Conservation (phyloP, 2,329 filamentous ascomycete genomes). For the Tolypocladium tropicale region DNA sequence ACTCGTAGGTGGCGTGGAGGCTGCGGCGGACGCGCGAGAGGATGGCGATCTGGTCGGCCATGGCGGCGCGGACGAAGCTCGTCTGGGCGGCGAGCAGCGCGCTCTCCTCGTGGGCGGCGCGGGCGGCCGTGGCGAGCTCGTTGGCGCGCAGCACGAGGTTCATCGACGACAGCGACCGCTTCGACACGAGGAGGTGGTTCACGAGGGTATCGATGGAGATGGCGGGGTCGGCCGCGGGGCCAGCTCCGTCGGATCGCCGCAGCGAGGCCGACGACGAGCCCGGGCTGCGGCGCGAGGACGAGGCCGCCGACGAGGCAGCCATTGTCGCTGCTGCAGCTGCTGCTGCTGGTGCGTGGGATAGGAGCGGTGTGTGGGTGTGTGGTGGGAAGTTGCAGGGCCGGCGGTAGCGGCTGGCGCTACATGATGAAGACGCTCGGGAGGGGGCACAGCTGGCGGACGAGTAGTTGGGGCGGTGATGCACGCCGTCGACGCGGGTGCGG, state of each 20-base stretch:
- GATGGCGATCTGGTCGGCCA: constrained; percentile 44
- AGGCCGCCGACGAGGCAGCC: constrained; percentile 22
- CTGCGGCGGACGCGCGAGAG: constrained; percentile 39
- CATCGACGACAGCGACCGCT: constrained; percentile 78
- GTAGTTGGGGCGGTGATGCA: neutral
- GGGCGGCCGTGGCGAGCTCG: constrained; percentile 70
- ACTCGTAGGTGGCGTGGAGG: constrained; percentile 45
- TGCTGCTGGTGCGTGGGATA: neutral
- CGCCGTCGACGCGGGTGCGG: neutral
- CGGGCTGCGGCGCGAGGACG: constrained; percentile 24
- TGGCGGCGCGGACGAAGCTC: constrained; percentile 53
- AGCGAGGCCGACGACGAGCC: constrained; percentile 25
- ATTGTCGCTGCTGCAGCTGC: constrained; percentile 6
- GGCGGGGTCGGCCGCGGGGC: constrained; percentile 6
- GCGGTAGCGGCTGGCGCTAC: neutral
- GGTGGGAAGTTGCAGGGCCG: neutral
- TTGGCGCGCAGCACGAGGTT: constrained; percentile 76
- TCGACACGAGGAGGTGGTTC: constrained; percentile 73
- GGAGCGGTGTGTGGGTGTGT: neutral
- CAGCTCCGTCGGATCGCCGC: constrained; percentile 15
- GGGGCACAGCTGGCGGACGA: neutral
- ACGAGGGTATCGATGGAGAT: constrained; percentile 65
- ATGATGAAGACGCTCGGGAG: constrained; percentile 1
- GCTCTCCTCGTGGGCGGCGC: constrained; percentile 66
- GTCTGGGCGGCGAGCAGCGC: constrained; percentile 62